Conservation (phyloP, 1,284 basidiomycete species). For the Leccinum ambiguum region DNA sequence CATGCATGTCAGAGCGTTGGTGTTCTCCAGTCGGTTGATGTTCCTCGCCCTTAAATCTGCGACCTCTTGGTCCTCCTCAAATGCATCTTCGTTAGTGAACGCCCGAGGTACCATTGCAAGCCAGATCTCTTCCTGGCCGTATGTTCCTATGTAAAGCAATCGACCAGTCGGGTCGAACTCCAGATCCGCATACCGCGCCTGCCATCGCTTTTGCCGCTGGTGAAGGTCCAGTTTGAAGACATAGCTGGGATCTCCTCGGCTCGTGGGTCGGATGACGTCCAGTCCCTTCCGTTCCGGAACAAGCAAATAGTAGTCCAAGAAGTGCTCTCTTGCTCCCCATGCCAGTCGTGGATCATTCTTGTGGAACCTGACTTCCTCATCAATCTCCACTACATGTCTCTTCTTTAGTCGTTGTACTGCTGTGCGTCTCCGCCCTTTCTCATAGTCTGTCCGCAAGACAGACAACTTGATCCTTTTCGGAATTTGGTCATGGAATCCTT, state of each 20-base stretch:
- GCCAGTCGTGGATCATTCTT: not conserved
- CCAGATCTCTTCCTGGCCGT: slow-evolving; percentile 9
- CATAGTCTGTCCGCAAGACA: not conserved
- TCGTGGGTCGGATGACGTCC: not conserved
- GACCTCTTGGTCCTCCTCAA: not conserved
- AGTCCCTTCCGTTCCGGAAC: not conserved
- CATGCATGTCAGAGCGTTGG: not conserved
- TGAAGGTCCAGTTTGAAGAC: slow-evolving; percentile 6
- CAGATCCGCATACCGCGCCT: slow-evolving; percentile 2
- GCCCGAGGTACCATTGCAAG: slow-evolving; percentile 4
- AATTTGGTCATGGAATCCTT: not conserved
- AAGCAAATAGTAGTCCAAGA: slow-evolving; percentile 5
- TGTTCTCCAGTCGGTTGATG: not conserved
- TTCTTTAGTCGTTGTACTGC: not conserved
- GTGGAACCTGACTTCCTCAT: not conserved
- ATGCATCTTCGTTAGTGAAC: not conserved
- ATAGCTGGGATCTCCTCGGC: slow-evolving; percentile 5
- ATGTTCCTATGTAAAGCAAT: slow-evolving; percentile 9
- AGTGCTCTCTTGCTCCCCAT: slow-evolving; percentile 4
- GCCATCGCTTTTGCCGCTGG: slow-evolving; percentile 3
- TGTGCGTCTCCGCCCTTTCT: not conserved
- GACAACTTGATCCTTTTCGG: not conserved
- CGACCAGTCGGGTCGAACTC: slow-evolving; percentile 6
- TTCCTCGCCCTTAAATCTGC: not conserved
- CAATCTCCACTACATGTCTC: not conserved